A percentile compares a stretch with the other conserved stretches of the same genome.
Conservation (phyloP, 2,329 filamentous ascomycete species). For the Aspergillus hortae region DNA sequence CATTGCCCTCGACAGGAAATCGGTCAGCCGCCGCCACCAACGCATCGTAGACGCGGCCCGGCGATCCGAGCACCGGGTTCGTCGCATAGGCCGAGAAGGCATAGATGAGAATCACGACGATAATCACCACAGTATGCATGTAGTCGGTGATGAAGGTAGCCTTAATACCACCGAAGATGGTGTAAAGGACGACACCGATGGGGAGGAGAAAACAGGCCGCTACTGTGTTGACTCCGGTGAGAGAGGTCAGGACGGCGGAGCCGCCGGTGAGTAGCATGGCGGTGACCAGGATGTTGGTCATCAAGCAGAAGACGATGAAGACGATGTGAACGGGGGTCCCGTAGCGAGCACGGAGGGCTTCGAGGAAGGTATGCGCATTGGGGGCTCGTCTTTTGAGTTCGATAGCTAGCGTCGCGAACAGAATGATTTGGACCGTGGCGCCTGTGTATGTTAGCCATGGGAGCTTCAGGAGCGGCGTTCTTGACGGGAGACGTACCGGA, state of each 20-base stretch:
- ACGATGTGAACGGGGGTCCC: conserved; percentile 69
- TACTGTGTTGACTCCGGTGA: conserved; percentile 72
- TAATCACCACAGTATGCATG: conserved; percentile 69
- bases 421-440: conserved; percentile 81
- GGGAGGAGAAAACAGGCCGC: conserved; percentile 83
- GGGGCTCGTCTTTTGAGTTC: conserved; percentile 83
- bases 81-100: conserved; percentile 78
- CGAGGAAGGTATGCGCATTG: conserved; percentile 80
- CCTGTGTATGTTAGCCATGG: conserved; percentile 29
- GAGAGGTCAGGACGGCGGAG: conserved; percentile 65
- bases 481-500: conserved; percentile 46
- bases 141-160: conserved; percentile 84
- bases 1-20: conserved; percentile 77
- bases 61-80: conserved; percentile 68
- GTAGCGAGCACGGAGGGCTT: conserved; percentile 78
- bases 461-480: background rate
- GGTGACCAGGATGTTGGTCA: conserved; percentile 83
- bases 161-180: conserved; percentile 72
- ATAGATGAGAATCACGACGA: conserved; percentile 84
- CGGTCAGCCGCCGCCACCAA: conserved; percentile 63
- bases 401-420: conserved; percentile 88
- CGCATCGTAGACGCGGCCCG: conserved; percentile 72
- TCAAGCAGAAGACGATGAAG: conserved; percentile 76
- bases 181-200: conserved; percentile 77
- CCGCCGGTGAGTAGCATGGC: conserved; percentile 87